Conservation (phyloP, 768 basidiomycete genomes). For the Suillus occidentalis region DNA sequence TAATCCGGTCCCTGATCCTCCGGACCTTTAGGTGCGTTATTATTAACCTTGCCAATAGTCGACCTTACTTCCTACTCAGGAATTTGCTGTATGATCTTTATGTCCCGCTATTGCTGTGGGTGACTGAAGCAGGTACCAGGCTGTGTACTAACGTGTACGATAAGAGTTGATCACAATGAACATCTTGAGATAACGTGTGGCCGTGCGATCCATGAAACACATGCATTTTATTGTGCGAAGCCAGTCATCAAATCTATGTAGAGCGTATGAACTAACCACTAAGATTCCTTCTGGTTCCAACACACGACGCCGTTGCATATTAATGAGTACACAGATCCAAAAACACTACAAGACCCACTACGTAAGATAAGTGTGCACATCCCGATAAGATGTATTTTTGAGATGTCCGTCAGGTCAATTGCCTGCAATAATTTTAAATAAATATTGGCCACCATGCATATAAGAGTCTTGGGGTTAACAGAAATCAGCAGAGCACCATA, state of each 20-base stretch:
- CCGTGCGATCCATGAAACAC: not conserved
- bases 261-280: not conserved
- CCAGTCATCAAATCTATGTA: not conserved
- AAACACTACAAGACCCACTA: not conserved
- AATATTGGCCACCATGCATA: not conserved
- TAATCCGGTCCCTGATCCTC: not conserved
- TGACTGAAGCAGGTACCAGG: not conserved
- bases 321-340: not conserved
- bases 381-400: too few relatives aligned
- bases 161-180: not conserved
- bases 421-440: not conserved
- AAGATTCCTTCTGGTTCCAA: not conserved
- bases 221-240: not conserved
- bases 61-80: not conserved
- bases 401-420: not conserved
- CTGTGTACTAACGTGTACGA: not conserved
- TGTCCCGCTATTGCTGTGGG: not conserved
- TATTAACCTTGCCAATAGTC: not conserved
- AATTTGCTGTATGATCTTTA: not conserved
- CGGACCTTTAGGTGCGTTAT: not conserved
- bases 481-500: conserved; percentile 22
- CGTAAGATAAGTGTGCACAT: not conserved
- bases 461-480: not conserved
- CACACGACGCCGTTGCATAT: not conserved
- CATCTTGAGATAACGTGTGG: not conserved